Base-by-base conservation (phyloP, 768 basidiomycete species). In the Phlebiopsis flavidoalba region DNA sequence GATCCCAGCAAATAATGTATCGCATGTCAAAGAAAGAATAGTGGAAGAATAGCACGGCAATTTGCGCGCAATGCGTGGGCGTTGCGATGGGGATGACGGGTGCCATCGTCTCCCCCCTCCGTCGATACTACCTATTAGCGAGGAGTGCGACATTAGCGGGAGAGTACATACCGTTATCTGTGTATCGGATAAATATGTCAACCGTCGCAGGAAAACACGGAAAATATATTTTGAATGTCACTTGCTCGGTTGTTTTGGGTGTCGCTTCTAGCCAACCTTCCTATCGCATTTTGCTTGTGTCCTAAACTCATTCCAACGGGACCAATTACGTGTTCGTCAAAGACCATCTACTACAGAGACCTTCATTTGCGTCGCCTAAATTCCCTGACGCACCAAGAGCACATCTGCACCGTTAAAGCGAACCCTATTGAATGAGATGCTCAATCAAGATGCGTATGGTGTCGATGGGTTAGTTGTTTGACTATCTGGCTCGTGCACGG, bases 111-210 rank as follows among this genome's bases (percentile, higher is more conserved):
- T 35, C 51, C 37, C 37, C 24, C 15, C 11, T 8, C 11, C 17
- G 26, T 60, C 81, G 56, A 86, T 85, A 21, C 75, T 73, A 31
- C 75, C 72, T n/a, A 36, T 87, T 84, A 1, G 83, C 79, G 17
- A 88, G 72, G 64, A 87, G 84, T 0, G 77, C 80, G 0, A 87
- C 82, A 54, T 86, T 85, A 14, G 81, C 83, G 45, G n/a, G 79
- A 80, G 21, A 87, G 66, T n/a, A 87, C 71, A 3, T n/a, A 87
- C 83, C 0, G 82, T 83, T 54, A 19, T n/a, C 36, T 36, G 26
- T 12, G 36, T 2, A 19, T 8, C 37, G 24, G 54, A 17, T 45
- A 48, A 47, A 7, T 36, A 17, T 6, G 8, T 19, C 14, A 37
- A 33, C 5, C 22, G 35, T 10, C 47, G 21, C 36, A 37, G 2